Evolutionary conservation across 1,284 basidiomycete species (phyloP), one percentile per base, ranked within the genome.

Genomic region (Irpex sp.): DNA sequence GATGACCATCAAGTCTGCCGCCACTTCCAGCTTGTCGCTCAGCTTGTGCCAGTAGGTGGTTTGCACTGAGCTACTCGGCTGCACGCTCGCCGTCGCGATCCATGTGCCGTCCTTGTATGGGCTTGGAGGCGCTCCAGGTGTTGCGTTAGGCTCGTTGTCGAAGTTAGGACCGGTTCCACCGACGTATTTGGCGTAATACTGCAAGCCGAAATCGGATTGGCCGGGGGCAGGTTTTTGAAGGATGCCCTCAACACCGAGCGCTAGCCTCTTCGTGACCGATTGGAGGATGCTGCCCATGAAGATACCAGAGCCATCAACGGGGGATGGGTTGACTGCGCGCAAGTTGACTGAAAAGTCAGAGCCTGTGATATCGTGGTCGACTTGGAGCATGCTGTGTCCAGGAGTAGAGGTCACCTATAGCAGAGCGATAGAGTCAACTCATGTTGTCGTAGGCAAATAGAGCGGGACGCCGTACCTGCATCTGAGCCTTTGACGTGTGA

Each of bases 11-110:
- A 99, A 78, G 72, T 99, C 97, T 39, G 95, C 94, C 13, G 94
- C 97, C n/a, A 97, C 95, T 64, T 99, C 97, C n/a, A 99, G 93
- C 79, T 97, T 96, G 64, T 97, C 95, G 76, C 89, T 90, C 62
- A 99, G 79, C 75, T 93, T 93, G 69, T 98, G 96, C 93, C 94
- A 98, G 79, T 99, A 99, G 13, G 95, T 97, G 51, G 95, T 87
- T 76, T 96, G 93, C 43, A 98, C 72, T 60, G 96, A 85, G 46
- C 97, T 96, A 50, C 86, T 81, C n/a, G 89, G 84, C 76, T 97
- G 94, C 39, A 97, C 70, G 74, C 96, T 94, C 7, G 94, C 92
- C 4, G 96, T 98, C 35, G 94, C 95, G 71, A 97, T 96, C 94
- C 94, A 96, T 71, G 83, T 88, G 11, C 50, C 43, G n/a, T 62